Base-by-base conservation (phyloP, 306 rosid genomes). In the Fragaria iinumae region DNA sequence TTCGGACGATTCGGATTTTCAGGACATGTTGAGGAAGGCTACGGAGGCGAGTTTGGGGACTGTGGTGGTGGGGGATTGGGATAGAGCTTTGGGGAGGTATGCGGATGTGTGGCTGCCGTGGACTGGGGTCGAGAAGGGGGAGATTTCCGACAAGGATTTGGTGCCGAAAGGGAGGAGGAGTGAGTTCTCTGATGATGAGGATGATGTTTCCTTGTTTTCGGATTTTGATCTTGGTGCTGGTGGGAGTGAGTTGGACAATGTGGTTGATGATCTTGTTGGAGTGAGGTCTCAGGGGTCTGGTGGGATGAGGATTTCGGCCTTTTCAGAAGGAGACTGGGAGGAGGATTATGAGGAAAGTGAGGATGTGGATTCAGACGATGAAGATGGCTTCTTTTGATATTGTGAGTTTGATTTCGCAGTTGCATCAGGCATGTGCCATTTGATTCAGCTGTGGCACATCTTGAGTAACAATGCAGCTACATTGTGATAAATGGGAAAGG, bases 31-130 rank as follows among this genome's bases (percentile, higher is more conserved):
- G 83, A 87, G 89, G 87, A 76, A 87, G 80, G 97, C 91, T 0
- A 88, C 90, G 77, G 96, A 87, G 75, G 84, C 85, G 8, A 81
- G 87, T 70, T 86, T 95, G 85, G 87, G 95, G 75, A 90, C 93
- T 0, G 96, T 94, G 72, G 98, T 94, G 52, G 87, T 94, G 23
- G 98, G 98, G 17, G 97, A 95, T 76, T 44, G 74, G 86, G 97
- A 87, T 43, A 84, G 83, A 75, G 91, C 95, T 0, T 73, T 95
- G 67, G 96, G 98, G 18, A 68, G 81, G 76, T 86, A 89, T 11
- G 96, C 96, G 0, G 97, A 95, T 82, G 84, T 95, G 74, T 95
- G 98, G 98, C 80, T 95, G 18, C 90, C 97, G n/a, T 95, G 98
- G 98, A 43, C 49, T 67, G 89, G 55, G 23, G 96, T 95, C 29